Percentiles rank a stretch among this genome's conserved stretches.
phyloP scores from a whole-genome alignment of 768 basidiomycete genomes.

The Hysterangium stoloniferum region DNA sequence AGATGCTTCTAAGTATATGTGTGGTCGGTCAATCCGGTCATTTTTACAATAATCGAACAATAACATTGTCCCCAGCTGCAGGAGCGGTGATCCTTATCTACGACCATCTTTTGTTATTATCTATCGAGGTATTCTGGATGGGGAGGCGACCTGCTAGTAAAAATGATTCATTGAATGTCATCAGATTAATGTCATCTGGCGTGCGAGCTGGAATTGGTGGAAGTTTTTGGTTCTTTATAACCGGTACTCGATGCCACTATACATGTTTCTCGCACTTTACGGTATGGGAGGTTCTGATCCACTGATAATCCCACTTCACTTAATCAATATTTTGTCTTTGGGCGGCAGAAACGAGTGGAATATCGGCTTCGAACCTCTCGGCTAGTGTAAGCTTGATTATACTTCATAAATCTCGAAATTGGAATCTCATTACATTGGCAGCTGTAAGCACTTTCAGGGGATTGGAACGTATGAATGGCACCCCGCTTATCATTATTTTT shows the following conservation, averaged over 20 bases:
- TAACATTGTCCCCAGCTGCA: too few relatives aligned
- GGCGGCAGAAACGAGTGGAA: neutral
- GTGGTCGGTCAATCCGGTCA: too few relatives aligned
- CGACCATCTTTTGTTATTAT: neutral
- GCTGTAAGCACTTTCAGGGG: neutral
- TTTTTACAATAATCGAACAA: too few relatives aligned
- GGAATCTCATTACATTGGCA: neutral
- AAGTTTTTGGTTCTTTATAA: neutral
- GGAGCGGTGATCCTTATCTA: neutral
- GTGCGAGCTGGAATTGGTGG: slow-evolving; percentile 1
- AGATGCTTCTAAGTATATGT: too few relatives aligned
- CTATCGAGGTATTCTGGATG: neutral
- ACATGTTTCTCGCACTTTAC: neutral
- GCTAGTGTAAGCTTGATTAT: neutral
- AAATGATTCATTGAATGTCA: neutral
- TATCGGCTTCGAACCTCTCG: neutral
- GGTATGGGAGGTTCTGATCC: too few relatives aligned
- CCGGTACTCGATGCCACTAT: neutral
- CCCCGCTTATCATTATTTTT: neutral
- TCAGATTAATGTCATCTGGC: neutral
- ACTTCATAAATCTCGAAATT: neutral
- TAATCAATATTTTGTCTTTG: neutral
- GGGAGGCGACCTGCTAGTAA: neutral
- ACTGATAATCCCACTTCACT: neutral
- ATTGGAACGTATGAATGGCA: neutral